Percentiles rank a stretch among this genome's conserved stretches.
These are phyloP conservation scores for Rhodotorula diobovata DNA, from an alignment of 768 basidiomycete species.

Conservation along the genomic window DNA sequence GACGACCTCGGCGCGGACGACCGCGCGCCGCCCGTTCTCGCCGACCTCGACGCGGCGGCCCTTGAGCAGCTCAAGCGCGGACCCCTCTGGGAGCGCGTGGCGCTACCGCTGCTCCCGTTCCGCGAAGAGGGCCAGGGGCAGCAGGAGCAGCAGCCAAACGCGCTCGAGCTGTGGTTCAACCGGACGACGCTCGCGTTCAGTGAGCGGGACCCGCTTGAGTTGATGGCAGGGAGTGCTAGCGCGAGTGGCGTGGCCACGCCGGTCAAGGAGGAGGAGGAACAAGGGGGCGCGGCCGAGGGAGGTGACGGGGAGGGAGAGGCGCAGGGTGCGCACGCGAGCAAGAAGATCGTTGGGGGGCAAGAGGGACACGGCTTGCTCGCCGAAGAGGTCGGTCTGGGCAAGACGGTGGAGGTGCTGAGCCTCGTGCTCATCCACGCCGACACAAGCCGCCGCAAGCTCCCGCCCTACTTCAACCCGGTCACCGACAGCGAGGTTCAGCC, in stretches of 20 bases:
- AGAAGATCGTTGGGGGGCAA: conserved; percentile 19
- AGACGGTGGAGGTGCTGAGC: conserved; percentile 50
- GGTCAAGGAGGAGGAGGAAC: background rate
- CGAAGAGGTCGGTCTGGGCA: conserved; percentile 53
- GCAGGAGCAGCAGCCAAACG: conserved; percentile 20
- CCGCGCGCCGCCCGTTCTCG: background rate
- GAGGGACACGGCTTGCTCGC: conserved; percentile 47
- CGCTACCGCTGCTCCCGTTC: background rate
- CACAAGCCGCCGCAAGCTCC: conserved; percentile 21
- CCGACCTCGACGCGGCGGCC: background rate
- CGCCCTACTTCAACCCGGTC: conserved; percentile 23
- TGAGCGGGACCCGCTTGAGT: background rate
- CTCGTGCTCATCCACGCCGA: conserved; percentile 44
- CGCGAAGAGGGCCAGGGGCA: background rate
- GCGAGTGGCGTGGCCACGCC: background rate
- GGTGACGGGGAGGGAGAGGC: conserved; percentile 16
- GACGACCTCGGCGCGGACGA: background rate
- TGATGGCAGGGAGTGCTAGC: background rate
- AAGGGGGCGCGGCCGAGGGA: conserved; percentile 19
- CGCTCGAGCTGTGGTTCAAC: conserved; percentile 30
- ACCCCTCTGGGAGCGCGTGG: conserved; percentile 25
- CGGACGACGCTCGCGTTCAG: conserved; percentile 2
- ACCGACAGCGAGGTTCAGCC: conserved; percentile 38
- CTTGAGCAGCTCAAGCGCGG: conserved; percentile 4
- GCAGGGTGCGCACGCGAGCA: conserved; percentile 26